A percentile compares a stretch with the other conserved stretches of the same genome.
Evolutionary conservation across 306 rosid species (phyloP).

Genomic region (Amphicarpaea edgeworthii): DNA sequence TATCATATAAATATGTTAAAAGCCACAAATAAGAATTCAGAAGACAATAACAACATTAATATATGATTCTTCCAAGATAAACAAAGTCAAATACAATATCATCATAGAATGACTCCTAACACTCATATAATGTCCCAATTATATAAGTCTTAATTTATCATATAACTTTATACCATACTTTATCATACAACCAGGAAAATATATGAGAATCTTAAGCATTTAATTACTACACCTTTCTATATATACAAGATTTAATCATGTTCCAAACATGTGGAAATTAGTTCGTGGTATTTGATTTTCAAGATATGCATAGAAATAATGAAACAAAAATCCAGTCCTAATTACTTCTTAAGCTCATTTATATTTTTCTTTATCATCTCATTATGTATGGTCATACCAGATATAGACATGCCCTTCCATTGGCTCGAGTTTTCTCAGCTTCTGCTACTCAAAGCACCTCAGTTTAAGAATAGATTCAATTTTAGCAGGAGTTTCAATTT

Average conservation of each 20-base stretch:
- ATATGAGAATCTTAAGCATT: slow-evolving; percentile 12
- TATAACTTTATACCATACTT: slow-evolving; percentile 8
- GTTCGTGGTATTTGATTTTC: background rate
- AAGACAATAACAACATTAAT: slow-evolving; percentile 11
- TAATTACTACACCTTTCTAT: background rate
- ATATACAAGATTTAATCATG: slow-evolving; percentile 13
- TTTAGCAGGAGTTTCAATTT: slow-evolving; percentile 8
- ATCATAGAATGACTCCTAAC: slow-evolving; percentile 4
- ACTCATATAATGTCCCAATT: slow-evolving; percentile 10
- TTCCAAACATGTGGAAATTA: slow-evolving; percentile 27
- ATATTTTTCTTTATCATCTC: slow-evolving; percentile 5
- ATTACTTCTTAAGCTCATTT: slow-evolving; percentile 10
- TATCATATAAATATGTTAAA: background rate
- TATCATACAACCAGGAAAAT: background rate
- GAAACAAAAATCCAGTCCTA: background rate
- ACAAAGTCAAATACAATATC: slow-evolving; percentile 15
- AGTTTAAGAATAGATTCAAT: background rate
- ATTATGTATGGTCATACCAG: slow-evolving; percentile 8
- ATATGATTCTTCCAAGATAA: slow-evolving; percentile 2
- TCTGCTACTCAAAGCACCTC: slow-evolving; percentile 28
- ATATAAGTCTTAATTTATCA: background rate
- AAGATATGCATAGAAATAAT: background rate
- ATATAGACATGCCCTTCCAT: background rate
- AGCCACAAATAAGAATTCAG: background rate
- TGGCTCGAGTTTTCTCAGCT: slow-evolving; percentile 9